Evolutionary conservation across 169 alveolate genomes (phyloP), one percentile per base, ranked within the genome.

Genomic region (Ichthyophthirius multifiliis): DNA sequence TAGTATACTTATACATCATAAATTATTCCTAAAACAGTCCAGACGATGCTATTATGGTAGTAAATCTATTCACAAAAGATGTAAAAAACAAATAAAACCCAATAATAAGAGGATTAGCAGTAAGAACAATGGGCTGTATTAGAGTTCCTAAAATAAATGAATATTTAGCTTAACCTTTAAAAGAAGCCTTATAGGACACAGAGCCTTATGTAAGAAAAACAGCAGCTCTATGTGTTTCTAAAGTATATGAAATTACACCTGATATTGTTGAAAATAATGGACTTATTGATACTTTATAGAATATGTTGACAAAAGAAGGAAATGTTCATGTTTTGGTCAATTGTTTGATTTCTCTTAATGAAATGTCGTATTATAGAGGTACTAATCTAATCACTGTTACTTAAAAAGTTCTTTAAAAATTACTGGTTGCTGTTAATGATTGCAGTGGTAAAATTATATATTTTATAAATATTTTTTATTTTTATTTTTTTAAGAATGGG

Each of bases 11-110:
- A 35, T 79, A 79, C 39, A 98, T 99, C 73, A 98, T 98, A 76
- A 99, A 99, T 92, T 99, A 98, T 85, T 99, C 99, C n/a, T 98
- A 98, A 89, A 97, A 97, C 6, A 98, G 97, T 85, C 99, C 99
- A 12, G 99, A 98, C 81, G 89, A 97, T 85, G 99, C 99, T 32
- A 97, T 99, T 39, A 84, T 99, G 71, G 99, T 99, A 35, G 99
- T 99, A 82, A 97, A 98, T 85, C 96, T 99, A 13, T 99, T 99
- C 92, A 89, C 98, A 74, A 97, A 96, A 87, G 99, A 97, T 74
- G 92, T 98, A 15, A 91, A 89, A 74, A 98, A 98, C 75, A 97
- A 98, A 27, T 45, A 89, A 74, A 86, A 89, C 65, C 95, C 95
- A 6, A 78, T 90, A 32, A 80, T 92, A 75, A 89, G 99, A 84